These are phyloP conservation scores for Phaeosphaeria sp. DNA, from an alignment of 2,329 filamentous ascomycete species.

Conservation along the genomic window DNA sequence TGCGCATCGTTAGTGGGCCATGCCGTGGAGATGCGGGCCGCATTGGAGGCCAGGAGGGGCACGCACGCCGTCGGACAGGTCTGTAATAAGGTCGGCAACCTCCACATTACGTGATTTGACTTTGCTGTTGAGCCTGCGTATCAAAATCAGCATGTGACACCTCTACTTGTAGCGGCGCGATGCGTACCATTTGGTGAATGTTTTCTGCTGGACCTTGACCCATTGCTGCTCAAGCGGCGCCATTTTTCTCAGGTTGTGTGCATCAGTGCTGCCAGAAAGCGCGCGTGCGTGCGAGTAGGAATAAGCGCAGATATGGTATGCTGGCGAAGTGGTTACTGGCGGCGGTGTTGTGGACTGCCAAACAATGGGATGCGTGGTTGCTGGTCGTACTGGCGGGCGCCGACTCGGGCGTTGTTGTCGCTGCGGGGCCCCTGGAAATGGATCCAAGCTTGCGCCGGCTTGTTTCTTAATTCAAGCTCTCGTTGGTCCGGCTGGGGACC, in stretches of 20 bases:
- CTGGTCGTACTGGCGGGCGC: conserved; percentile 25
- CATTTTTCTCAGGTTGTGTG: conserved; percentile 39
- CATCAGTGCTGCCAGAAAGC: conserved; percentile 30
- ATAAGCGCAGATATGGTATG: conserved; percentile 23
- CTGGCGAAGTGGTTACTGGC: conserved; percentile 23
- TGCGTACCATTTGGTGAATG: conserved; percentile 93
- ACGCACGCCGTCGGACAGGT: conserved; percentile 92
- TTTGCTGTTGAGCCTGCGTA: conserved; percentile 89
- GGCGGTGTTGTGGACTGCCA: conserved; percentile 32
- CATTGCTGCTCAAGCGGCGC: conserved; percentile 67
- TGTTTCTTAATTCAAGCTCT: conserved; percentile 12
- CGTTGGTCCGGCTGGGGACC: conserved; percentile 12
- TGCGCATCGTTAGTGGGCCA: conserved; percentile 47
- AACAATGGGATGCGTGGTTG: conserved; percentile 33
- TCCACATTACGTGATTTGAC: conserved; percentile 77
- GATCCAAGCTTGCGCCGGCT: conserved; percentile 11
- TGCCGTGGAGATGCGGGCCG: conserved; percentile 11
- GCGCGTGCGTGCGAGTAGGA: conserved; percentile 28
- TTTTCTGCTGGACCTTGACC: conserved; percentile 92
- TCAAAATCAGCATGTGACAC: conserved; percentile 21
- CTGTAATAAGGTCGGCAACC: conserved; percentile 85
- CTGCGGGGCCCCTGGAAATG: conserved; percentile 25
- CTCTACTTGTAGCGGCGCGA: conserved; percentile 13
- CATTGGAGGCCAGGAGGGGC: conserved; percentile 14
- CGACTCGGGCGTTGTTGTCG: conserved; percentile 22